Evolutionary conservation across 805 yeast species (phyloP).

Genomic region (Nakazawaea sp.): DNA sequence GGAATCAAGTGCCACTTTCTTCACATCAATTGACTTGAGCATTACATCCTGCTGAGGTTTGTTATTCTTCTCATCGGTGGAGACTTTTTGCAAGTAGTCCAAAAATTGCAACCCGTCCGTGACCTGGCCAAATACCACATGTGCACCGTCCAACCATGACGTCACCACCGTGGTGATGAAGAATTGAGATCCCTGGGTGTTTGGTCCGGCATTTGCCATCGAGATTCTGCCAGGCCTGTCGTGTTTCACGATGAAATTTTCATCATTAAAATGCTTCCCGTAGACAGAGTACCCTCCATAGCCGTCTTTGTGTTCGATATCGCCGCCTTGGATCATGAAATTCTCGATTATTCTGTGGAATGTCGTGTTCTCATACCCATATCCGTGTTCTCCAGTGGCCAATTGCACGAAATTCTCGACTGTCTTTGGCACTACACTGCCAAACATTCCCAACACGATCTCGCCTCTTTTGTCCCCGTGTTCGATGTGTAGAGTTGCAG

Average conservation of each 20-base stretch:
- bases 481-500: slow-evolving; percentile 32
- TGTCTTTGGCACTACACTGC: slow-evolving; percentile 58
- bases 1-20: slow-evolving; percentile 6
- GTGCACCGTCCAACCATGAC: slow-evolving; percentile 49
- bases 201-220: slow-evolving; percentile 45
- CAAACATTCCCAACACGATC: slow-evolving; percentile 56
- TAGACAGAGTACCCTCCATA: slow-evolving; percentile 77
- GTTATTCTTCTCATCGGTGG: slow-evolving; percentile 29
- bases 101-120: slow-evolving; percentile 60
- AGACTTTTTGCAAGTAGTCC: slow-evolving; percentile 49
- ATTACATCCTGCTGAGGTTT: slow-evolving; percentile 38
- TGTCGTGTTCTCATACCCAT: slow-evolving; percentile 47
- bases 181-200: slow-evolving; percentile 64
- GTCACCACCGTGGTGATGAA: slow-evolving; percentile 55
- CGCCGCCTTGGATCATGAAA: slow-evolving; percentile 88
- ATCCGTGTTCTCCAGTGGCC: slow-evolving; percentile 28
- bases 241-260: slow-evolving; percentile 47
- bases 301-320: slow-evolving; percentile 59
- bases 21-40: slow-evolving; percentile 21
- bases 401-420: slow-evolving; percentile 50
- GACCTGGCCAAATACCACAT: slow-evolving; percentile 79
- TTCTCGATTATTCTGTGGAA: slow-evolving; percentile 71
- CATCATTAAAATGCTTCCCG: slow-evolving; percentile 71
- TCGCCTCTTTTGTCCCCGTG: slow-evolving; percentile 29
- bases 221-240: slow-evolving; percentile 39